Percentiles rank a stretch among this genome's conserved stretches.
These are phyloP conservation scores for Austropuccinia psidii DNA, from an alignment of 1,284 basidiomycete species.

Conservation along the genomic window DNA sequence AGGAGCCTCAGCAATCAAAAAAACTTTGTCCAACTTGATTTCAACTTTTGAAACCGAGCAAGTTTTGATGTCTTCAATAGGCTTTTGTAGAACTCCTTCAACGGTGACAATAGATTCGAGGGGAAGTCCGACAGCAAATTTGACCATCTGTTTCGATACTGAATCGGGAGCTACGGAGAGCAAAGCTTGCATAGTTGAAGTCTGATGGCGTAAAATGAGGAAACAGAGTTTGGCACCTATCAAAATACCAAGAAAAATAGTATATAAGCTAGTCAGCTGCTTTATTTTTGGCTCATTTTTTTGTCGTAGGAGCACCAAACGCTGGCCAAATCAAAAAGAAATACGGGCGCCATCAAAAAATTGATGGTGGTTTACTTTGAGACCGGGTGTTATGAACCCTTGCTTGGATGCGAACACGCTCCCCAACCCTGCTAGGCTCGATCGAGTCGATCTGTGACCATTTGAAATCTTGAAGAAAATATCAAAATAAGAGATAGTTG, in stretches of 20 bases:
- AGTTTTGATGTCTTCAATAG: constrained; percentile 71
- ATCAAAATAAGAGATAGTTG: background rate
- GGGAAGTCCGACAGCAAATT: constrained; percentile 72
- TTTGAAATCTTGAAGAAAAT: constrained; percentile 35
- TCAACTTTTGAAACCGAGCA: constrained; percentile 82
- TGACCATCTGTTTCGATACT: constrained; percentile 96
- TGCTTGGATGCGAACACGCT: constrained; percentile 75
- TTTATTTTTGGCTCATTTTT: background rate
- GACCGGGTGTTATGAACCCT: constrained; percentile 85
- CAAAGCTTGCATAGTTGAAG: constrained; percentile 80
- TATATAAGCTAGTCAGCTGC: background rate
- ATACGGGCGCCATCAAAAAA: constrained; percentile 47
- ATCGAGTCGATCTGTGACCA: constrained; percentile 62
- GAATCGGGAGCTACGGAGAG: constrained; percentile 67
- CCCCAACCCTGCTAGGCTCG: constrained; percentile 61
- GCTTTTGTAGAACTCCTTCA: constrained; percentile 69
- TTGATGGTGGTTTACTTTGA: constrained; percentile 44
- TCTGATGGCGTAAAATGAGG: constrained; percentile 80
- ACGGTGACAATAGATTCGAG: constrained; percentile 89
- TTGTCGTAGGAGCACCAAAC: background rate
- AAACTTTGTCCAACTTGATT: constrained; percentile 72
- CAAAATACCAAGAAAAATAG: background rate
- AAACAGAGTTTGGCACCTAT: constrained; percentile 80
- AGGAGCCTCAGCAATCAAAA: constrained; percentile 69
- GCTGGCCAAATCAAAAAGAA: too few relatives aligned